These are phyloP conservation scores for Teunomyces barrocoloradensis DNA, from an alignment of 805 yeast species.

Conservation along the genomic window DNA sequence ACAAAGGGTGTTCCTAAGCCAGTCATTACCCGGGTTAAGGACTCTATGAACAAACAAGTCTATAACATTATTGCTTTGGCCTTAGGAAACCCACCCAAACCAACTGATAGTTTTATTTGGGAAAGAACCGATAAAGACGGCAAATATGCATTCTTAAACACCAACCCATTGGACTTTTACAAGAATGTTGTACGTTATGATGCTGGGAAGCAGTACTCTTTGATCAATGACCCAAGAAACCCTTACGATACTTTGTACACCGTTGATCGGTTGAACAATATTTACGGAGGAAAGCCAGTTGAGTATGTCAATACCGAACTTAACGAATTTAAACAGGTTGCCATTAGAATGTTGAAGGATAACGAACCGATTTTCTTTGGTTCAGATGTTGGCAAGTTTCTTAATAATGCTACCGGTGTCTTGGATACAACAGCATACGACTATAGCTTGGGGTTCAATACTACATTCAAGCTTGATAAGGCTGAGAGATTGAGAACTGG, in stretches of 20 bases:
- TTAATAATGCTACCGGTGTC: conserved; percentile 60
- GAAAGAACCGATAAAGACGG: conserved; percentile 74
- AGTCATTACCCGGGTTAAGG: conserved; percentile 33
- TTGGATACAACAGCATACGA: conserved; percentile 73
- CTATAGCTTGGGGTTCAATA: conserved; percentile 55
- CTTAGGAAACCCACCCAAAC: conserved; percentile 78
- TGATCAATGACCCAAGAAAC: conserved; percentile 83
- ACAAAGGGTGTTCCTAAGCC: conserved; percentile 41
- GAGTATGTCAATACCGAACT: conserved; percentile 68
- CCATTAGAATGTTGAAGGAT: conserved; percentile 64
- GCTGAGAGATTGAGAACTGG: conserved; percentile 67
- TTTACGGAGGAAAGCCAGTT: conserved; percentile 67
- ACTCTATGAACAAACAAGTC: conserved; percentile 54
- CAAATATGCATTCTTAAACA: conserved; percentile 46
- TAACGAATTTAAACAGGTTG: conserved; percentile 54
- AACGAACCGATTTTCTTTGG: conserved; percentile 87
- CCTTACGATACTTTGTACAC: conserved; percentile 59
- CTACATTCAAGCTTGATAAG: conserved; percentile 51
- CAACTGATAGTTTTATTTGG: conserved; percentile 67
- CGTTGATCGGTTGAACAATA: conserved; percentile 74
- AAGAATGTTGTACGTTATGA: conserved; percentile 52
- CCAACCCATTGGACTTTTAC: conserved; percentile 69
- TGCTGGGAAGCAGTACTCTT: conserved; percentile 54
- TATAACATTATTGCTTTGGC: conserved; percentile 65
- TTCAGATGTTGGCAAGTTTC: conserved; percentile 81